Evolutionary conservation across 1,284 basidiomycete genomes (phyloP).

Genomic region (Cutaneotrichosporon mucoides): DNA sequence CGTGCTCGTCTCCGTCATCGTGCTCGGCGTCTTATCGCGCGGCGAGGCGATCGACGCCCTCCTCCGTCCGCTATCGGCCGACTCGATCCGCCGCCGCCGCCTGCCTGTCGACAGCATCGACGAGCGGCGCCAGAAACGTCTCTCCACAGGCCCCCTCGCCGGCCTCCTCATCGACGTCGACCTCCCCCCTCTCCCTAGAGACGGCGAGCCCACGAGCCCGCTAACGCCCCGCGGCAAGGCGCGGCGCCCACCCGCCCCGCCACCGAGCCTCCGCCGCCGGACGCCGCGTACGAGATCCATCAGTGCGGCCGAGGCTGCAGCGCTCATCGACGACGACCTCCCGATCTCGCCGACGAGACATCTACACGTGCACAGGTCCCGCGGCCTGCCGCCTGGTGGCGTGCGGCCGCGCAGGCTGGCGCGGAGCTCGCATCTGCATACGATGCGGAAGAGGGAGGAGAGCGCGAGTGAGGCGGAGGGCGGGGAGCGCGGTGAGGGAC

Average conservation of each 20-base stretch:
- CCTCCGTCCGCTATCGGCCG: conserved; percentile 34
- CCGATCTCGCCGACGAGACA: conserved; percentile 2
- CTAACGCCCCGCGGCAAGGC: neutral
- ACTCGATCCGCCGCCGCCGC: conserved; percentile 17
- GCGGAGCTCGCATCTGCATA: conserved; percentile 40
- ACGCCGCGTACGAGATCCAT: neutral
- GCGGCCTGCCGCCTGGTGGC: too few species aligned
- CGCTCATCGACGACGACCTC: neutral
- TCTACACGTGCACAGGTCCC: neutral
- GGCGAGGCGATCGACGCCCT: conserved; percentile 34
- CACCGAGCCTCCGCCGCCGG: neutral
- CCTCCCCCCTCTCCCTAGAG: neutral
- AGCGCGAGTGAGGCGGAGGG: conserved; percentile 5
- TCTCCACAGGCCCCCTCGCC: conserved; percentile 30
- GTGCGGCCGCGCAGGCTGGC: conserved; percentile 20
- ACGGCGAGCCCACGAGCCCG: neutral
- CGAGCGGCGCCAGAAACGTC: conserved; percentile 5
- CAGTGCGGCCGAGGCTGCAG: neutral
- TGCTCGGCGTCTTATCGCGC: conserved; percentile 32
- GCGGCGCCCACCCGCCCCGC: neutral
- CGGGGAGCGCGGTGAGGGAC: too few species aligned
- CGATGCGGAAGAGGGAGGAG: conserved; percentile 21
- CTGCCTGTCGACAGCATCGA: neutral
- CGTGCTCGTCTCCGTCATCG: conserved; percentile 36
- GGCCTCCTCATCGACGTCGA: conserved; percentile 36